Conservation (phyloP, 495 filamentous ascomycete genomes). For the Extremus antarcticus region DNA sequence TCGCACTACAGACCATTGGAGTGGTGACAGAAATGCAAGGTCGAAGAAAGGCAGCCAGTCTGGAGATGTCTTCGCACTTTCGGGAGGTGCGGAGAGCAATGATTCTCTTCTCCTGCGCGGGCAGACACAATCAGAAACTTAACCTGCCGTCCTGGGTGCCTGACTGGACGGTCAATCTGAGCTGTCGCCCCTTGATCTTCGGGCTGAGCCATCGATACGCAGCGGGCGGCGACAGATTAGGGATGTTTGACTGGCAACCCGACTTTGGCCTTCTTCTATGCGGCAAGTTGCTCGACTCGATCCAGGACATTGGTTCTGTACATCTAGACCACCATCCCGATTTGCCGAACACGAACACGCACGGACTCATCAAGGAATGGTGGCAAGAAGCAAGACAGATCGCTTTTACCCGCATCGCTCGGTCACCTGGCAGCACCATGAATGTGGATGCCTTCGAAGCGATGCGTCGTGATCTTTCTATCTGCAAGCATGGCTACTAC, state of each 20-base stretch:
- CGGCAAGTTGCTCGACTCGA: slow-evolving; percentile 14
- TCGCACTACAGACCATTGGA: slow-evolving; percentile 17
- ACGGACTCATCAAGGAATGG: slow-evolving; percentile 6
- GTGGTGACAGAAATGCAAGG: slow-evolving; percentile 1
- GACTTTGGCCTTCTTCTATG: slow-evolving; percentile 11
- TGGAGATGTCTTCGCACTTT: neutral
- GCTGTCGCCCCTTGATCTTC: slow-evolving; percentile 12
- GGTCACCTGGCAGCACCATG: slow-evolving; percentile 14
- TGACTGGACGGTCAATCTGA: slow-evolving; percentile 13
- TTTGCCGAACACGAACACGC: neutral
- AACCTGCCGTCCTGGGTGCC: slow-evolving; percentile 14
- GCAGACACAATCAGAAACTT: slow-evolving; percentile 12
- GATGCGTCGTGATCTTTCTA: slow-evolving; percentile 3
- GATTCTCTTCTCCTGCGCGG: slow-evolving; percentile 12
- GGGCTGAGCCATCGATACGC: slow-evolving; percentile 4
- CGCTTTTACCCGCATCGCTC: slow-evolving; percentile 9
- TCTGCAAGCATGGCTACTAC: slow-evolving; percentile 19
- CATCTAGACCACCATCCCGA: slow-evolving; percentile 2
- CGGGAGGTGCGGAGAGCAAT: slow-evolving; percentile 10
- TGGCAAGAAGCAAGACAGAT: slow-evolving; percentile 16
- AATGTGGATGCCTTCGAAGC: slow-evolving; percentile 16
- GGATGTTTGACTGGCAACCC: slow-evolving; percentile 8
- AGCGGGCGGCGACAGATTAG: slow-evolving; percentile 10
- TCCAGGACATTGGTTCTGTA: slow-evolving; percentile 3
- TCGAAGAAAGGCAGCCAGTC: neutral